phyloP scores from a whole-genome alignment of 768 basidiomycete genomes.

The Stropharia rugosoannulata region DNA sequence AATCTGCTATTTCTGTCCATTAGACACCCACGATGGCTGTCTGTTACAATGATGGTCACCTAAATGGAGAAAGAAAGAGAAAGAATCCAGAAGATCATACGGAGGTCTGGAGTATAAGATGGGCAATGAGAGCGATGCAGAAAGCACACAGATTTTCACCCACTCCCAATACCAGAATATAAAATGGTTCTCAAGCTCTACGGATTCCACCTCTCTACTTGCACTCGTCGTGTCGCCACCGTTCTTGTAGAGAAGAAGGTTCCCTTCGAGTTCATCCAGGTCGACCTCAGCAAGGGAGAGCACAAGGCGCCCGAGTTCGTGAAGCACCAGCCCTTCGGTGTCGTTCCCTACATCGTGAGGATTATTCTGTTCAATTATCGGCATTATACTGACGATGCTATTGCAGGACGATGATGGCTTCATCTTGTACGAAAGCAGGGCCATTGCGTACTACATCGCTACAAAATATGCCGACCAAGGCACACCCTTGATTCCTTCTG shows the following conservation, averaged over 20 bases:
- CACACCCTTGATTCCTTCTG: conserved; percentile 46
- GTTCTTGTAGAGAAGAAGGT: conserved; percentile 54
- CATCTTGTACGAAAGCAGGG: conserved; percentile 57
- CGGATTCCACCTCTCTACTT: conserved; percentile 38
- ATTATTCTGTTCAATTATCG: background rate
- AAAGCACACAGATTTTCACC: background rate
- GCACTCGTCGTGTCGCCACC: conserved; percentile 48
- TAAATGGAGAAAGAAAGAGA: too few species aligned
- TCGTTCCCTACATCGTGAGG: conserved; percentile 53
- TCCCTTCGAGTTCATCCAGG: conserved; percentile 46
- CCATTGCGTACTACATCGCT: conserved; percentile 56
- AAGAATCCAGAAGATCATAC: too few species aligned
- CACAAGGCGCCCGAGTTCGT: conserved; percentile 47
- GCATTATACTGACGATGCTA: background rate
- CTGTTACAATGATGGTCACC: too few species aligned
- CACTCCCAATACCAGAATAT: background rate
- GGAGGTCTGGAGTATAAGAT: background rate
- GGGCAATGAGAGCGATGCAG: background rate
- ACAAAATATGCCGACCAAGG: conserved; percentile 51
- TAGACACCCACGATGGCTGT: too few species aligned
- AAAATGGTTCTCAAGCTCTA: conserved; percentile 44
- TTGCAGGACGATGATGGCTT: conserved; percentile 55
- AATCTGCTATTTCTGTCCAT: too few species aligned
- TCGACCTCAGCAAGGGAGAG: conserved; percentile 41
- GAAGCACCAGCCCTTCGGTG: conserved; percentile 62